A percentile compares a stretch with the other conserved stretches of the same genome.
These are phyloP conservation scores for Perkinsus marinus DNA, from an alignment of 169 alveolate genomes.

Conservation along the genomic window DNA sequence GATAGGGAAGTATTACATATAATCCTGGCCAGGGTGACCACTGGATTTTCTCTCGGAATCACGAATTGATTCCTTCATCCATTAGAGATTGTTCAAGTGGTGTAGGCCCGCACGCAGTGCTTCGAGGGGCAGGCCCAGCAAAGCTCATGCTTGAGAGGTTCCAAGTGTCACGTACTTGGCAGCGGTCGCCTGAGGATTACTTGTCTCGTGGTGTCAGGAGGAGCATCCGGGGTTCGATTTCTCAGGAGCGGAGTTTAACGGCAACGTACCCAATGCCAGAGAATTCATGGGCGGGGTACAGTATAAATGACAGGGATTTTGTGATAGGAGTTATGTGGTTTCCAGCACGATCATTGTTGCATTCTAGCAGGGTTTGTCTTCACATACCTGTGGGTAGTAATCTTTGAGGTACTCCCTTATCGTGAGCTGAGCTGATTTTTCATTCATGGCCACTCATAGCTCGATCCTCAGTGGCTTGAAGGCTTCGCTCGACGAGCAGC, in stretches of 20 bases:
- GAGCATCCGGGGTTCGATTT: conserved; percentile 60
- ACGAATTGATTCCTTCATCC: too few species aligned
- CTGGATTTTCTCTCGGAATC: too few species aligned
- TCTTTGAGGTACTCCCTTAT: too few species aligned
- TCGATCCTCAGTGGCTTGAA: too few species aligned
- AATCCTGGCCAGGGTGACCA: not conserved
- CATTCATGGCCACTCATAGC: too few species aligned
- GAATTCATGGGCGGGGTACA: conserved; percentile 67
- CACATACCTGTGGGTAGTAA: too few species aligned
- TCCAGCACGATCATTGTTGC: too few species aligned
- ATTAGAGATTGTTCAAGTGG: too few species aligned
- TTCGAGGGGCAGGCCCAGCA: conserved; percentile 15
- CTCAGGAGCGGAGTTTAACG: conserved; percentile 63
- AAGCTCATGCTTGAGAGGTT: not conserved
- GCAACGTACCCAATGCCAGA: conserved; percentile 64
- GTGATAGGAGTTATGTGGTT: too few species aligned
- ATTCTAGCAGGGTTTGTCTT: too few species aligned
- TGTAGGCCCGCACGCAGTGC: conserved; percentile 9
- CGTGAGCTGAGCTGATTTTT: too few species aligned
- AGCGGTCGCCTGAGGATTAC: conserved; percentile 32
- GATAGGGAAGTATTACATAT: not conserved
- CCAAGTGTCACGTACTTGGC: not conserved
- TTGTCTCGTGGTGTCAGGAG: conserved; percentile 6
- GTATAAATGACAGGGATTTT: not conserved
- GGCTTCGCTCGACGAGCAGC: too few species aligned